Evolutionary conservation across 1,139 yeast species (phyloP).

Genomic region (Zygoascus hellenicus): DNA sequence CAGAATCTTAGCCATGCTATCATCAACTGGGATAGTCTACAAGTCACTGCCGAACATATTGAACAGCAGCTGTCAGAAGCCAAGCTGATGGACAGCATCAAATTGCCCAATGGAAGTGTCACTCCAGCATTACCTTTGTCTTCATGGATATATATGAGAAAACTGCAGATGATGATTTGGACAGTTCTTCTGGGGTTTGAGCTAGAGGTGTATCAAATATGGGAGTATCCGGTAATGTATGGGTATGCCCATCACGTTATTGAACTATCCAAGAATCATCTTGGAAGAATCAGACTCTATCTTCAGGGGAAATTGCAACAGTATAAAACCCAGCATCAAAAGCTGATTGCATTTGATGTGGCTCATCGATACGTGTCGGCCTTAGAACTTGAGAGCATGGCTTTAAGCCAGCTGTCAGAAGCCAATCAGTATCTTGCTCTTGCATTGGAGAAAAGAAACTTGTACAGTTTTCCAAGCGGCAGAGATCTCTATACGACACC

Average conservation of each 20-base stretch:
- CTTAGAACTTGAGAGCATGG: slow-evolving; percentile 36
- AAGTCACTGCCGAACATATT: slow-evolving; percentile 82
- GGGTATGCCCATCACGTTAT: slow-evolving; percentile 60
- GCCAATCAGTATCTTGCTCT: slow-evolving; percentile 39
- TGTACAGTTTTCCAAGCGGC: slow-evolving; percentile 35
- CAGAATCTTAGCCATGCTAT: slow-evolving; percentile 57
- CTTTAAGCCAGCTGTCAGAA: slow-evolving; percentile 36
- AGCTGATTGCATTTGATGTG: slow-evolving; percentile 10
- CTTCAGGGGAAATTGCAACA: slow-evolving; percentile 35
- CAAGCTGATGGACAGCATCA: slow-evolving; percentile 9
- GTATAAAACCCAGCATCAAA: slow-evolving; percentile 5
- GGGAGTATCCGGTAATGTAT: slow-evolving; percentile 64
- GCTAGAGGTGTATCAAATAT: slow-evolving; percentile 63
- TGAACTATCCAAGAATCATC: slow-evolving; percentile 44
- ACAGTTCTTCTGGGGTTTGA: slow-evolving; percentile 72
- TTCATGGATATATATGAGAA: slow-evolving; percentile 61
- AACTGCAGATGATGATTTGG: slow-evolving; percentile 64
- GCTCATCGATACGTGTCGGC: slow-evolving; percentile 27
- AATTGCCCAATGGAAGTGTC: slow-evolving; percentile 12
- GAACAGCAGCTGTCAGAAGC: slow-evolving; percentile 55
- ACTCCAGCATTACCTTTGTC: slow-evolving; percentile 51
- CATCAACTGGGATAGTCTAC: slow-evolving; percentile 71
- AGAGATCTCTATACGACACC: slow-evolving; percentile 35
- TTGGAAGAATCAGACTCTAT: slow-evolving; percentile 45
- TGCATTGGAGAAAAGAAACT: slow-evolving; percentile 36